phyloP scores from a whole-genome alignment of 352 stramenopile genomes.

The Phytophthora ohioensis region DNA sequence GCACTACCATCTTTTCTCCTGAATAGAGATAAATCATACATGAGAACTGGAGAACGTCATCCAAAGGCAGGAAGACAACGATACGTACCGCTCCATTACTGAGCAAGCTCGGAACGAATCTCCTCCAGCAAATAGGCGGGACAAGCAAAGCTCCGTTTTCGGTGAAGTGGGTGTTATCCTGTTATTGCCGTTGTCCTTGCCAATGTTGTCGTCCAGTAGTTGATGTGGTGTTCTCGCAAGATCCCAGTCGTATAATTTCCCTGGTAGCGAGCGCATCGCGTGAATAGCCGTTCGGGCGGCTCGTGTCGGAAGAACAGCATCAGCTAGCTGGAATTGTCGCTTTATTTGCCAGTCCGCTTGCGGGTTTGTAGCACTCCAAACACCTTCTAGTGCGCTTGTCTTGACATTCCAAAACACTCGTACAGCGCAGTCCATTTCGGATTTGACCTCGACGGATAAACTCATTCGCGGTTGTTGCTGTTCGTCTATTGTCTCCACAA shows the following conservation, averaged over 20 bases:
- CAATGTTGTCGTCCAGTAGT: conserved; percentile 28
- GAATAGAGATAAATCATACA: background rate
- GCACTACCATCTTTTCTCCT: conserved; percentile 13
- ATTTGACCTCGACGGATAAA: conserved; percentile 41
- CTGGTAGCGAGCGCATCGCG: conserved; percentile 23
- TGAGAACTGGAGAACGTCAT: conserved; percentile 6
- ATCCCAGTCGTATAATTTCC: conserved; percentile 37
- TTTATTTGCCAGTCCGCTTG: conserved; percentile 5
- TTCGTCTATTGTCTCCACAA: conserved; percentile 12
- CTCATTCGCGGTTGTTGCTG: conserved; percentile 13
- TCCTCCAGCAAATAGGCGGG: conserved; percentile 7
- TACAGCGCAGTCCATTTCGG: conserved; percentile 27
- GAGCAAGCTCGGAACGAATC: conserved; percentile 22
- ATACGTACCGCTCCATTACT: conserved; percentile 26
- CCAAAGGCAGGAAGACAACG: background rate
- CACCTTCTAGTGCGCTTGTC: conserved; percentile 32
- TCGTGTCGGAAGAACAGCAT: conserved; percentile 8
- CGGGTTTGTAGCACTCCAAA: conserved; percentile 3
- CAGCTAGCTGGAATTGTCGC: background rate
- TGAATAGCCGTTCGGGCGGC: conserved; percentile 23
- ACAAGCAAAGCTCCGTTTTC: background rate
- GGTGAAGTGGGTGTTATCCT: background rate
- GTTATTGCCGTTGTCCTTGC: conserved; percentile 28
- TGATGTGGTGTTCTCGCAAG: conserved; percentile 35
- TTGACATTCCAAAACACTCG: conserved; percentile 53